Conservation (phyloP, 805 yeast species). For the Diddensiella caesifluorescens region DNA sequence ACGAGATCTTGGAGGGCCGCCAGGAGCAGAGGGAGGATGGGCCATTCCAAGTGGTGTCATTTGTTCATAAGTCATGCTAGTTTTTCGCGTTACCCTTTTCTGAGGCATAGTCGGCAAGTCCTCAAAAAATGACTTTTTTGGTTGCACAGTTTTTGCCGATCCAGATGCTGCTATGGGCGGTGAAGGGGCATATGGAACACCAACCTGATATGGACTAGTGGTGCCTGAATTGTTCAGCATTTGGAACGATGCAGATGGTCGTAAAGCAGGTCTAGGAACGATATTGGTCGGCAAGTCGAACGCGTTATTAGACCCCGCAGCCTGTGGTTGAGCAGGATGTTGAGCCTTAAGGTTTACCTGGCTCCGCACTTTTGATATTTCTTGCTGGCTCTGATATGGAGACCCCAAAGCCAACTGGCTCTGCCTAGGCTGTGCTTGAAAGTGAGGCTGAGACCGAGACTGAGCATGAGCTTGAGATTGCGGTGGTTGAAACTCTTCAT, state of each 20-base stretch:
- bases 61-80: slow-evolving; percentile 13
- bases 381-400: too few relatives aligned
- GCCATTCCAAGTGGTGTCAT: neutral
- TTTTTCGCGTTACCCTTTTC: slow-evolving; percentile 17
- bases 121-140: slow-evolving; percentile 49
- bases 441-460: slow-evolving; percentile 3
- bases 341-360: too few relatives aligned
- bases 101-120: slow-evolving; percentile 46
- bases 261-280: slow-evolving; percentile 24
- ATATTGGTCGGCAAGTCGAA: slow-evolving; percentile 33
- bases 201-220: slow-evolving; percentile 2
- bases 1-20: slow-evolving; percentile 2
- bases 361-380: too few relatives aligned
- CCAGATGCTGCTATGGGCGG: slow-evolving; percentile 19
- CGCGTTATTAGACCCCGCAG: slow-evolving; percentile 21
- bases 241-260: slow-evolving; percentile 22
- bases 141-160: slow-evolving; percentile 12
- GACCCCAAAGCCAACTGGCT: too few relatives aligned
- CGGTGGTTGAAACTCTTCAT: slow-evolving; percentile 24
- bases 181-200: slow-evolving; percentile 10
- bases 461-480: slow-evolving; percentile 6
- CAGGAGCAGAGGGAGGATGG: slow-evolving; percentile 3
- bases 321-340: slow-evolving; percentile 7
- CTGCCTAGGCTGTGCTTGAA: slow-evolving; percentile 4
- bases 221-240: slow-evolving; percentile 1